Evolutionary conservation across 768 basidiomycete species (phyloP).

Genomic region (Terana coerulea): DNA sequence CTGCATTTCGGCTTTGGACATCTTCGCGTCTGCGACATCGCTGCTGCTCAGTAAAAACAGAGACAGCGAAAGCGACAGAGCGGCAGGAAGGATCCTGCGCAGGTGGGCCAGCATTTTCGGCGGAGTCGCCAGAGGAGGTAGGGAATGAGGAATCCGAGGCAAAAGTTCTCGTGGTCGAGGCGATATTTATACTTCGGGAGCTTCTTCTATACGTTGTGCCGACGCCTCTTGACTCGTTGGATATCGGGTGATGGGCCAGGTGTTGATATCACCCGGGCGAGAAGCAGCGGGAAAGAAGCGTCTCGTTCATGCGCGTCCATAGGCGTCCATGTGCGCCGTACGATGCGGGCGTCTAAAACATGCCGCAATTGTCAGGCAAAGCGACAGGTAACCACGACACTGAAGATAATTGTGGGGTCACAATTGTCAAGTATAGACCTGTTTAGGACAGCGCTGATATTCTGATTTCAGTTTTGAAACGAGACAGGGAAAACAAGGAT

Average conservation of each 20-base stretch:
- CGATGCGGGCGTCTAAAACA: no score
- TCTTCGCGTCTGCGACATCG: constrained; percentile 11
- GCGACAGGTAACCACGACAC: no score
- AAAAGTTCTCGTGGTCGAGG: background rate
- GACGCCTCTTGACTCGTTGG: no score
- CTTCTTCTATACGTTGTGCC: no score
- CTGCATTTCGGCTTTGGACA: constrained; percentile 38
- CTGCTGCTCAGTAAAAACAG: no score
- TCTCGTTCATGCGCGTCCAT: no score
- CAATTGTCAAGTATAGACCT: no score
- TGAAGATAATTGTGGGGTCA: no score
- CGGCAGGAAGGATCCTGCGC: background rate
- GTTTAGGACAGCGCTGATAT: no score
- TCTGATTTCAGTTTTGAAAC: no score
- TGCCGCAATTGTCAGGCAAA: no score
- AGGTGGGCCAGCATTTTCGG: background rate
- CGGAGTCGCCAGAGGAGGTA: background rate
- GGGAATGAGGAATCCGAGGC: background rate
- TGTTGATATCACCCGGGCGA: background rate
- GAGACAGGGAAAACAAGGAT: background rate
- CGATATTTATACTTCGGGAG: constrained; percentile 1
- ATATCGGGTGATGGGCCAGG: background rate
- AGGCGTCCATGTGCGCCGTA: no score
- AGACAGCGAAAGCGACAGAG: constrained; percentile 3
- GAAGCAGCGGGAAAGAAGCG: background rate